Evolutionary conservation across 2,329 filamentous ascomycete species (phyloP), one percentile per base, ranked within the genome.

Genomic region (Fusarium penzigii): DNA sequence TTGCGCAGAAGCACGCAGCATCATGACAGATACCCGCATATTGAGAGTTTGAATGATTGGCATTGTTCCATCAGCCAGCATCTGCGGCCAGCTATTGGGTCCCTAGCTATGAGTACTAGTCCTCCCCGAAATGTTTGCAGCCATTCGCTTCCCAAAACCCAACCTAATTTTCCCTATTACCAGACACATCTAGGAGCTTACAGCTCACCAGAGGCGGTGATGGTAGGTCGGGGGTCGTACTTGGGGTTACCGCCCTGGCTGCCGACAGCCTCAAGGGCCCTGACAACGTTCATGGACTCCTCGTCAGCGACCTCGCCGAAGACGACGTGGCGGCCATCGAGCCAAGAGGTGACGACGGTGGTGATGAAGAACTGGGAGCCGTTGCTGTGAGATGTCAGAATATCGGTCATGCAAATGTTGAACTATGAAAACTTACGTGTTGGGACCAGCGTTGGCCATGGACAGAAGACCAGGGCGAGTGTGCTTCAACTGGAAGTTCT

Each of bases 301-400:
- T 71, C 54, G 57, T 81, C 78, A 52, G 77, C 76, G 43, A 92
- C 88, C 78, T 89, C 80, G 71, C 90, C 90, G 76, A 92, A 92
- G 71, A 92, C 89, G 74, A 92, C 88, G 81, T 94, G 90, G 73
- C 88, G 88, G 70, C 84, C 84, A 72, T 94, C 83, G 64, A 94
- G 81, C 82, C 96, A 96, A 50, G 87, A 86, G 55, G 94, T 97
- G 55, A 86, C 82, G 46, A 96, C 91, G 51, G 93, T 97, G 68
- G 93, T 97, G 72, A 97, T 79, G 82, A 97, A 97, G 83, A 97
- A 97, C 76, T 97, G 93, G 46, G 90, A 96, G 68, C 94, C 94
- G 78, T 99, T 99, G 74, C 94, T 96, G 58, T 76, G 16, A 78
- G 45, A 40, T 64, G 65, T 44, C 34, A 57, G 49, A 45, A 20